A percentile compares a stretch with the other conserved stretches of the same genome.
Conservation (phyloP, 1,284 basidiomycete genomes). For the Neolentinus lepideus region DNA sequence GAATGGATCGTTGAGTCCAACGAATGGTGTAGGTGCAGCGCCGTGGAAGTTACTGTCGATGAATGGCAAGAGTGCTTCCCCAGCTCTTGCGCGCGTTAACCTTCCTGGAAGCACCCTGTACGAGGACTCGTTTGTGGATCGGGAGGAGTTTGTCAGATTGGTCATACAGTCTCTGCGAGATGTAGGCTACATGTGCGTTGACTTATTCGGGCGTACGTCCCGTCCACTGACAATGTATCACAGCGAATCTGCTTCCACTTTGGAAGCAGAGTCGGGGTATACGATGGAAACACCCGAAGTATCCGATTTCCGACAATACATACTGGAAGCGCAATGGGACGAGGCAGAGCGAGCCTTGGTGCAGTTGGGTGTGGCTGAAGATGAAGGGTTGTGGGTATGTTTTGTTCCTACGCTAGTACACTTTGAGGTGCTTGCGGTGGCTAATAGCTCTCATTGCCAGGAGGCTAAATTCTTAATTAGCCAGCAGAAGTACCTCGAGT, state of each 20-base stretch:
- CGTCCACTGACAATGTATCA: slow-evolving; percentile 6
- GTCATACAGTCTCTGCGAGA: slow-evolving; percentile 89
- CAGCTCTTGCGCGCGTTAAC: slow-evolving; percentile 44
- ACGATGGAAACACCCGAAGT: slow-evolving; percentile 77
- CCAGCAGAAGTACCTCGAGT: slow-evolving; percentile 94
- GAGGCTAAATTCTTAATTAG: slow-evolving; percentile 83
- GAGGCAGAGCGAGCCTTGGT: slow-evolving; percentile 71
- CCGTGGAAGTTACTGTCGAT: not conserved
- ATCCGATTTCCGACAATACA: slow-evolving; percentile 73
- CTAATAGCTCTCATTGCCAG: slow-evolving; percentile 30
- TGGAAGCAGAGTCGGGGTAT: slow-evolving; percentile 93
- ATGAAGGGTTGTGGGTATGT: slow-evolving; percentile 61
- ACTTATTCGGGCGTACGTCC: slow-evolving; percentile 6
- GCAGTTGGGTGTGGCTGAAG: slow-evolving; percentile 59
- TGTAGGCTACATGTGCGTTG: slow-evolving; percentile 85
- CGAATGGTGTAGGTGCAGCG: slow-evolving; percentile 1
- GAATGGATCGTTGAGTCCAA: not conserved
- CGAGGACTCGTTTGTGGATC: slow-evolving; percentile 70
- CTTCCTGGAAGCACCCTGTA: slow-evolving; percentile 68
- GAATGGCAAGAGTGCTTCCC: slow-evolving; percentile 8
- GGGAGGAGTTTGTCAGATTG: slow-evolving; percentile 88
- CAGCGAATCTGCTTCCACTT: slow-evolving; percentile 82
- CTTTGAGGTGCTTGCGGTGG: slow-evolving; percentile 9
- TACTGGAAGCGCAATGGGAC: slow-evolving; percentile 81
- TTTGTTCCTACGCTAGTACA: too few species aligned